Conservation (phyloP, 2,329 filamentous ascomycete genomes). For the Mariannaea sp. region DNA sequence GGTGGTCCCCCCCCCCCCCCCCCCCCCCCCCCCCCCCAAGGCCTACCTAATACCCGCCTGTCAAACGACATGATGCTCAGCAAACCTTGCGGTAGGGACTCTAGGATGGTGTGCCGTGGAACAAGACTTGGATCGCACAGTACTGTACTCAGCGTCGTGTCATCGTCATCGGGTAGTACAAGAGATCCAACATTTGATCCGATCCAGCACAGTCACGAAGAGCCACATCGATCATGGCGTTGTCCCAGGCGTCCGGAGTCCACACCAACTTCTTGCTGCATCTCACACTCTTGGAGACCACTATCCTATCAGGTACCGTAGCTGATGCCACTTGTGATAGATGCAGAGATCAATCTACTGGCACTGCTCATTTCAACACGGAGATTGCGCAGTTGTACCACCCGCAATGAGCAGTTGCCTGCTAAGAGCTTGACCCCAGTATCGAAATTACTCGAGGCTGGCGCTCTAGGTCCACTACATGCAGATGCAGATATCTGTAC, state of each 20-base stretch:
- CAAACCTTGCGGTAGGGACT: background rate
- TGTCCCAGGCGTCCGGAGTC: conserved; percentile 17
- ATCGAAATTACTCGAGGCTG: background rate
- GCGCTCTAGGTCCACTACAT: background rate
- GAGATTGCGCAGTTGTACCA: background rate
- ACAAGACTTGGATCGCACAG: conserved; percentile 9
- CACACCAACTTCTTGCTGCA: conserved; percentile 1
- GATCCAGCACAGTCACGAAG: conserved; percentile 32
- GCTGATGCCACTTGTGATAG: background rate
- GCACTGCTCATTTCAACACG: background rate
- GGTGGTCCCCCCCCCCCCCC: too few species aligned
- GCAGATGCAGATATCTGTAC: background rate
- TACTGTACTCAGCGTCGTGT: background rate
- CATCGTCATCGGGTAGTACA: conserved; percentile 24
- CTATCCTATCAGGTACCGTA: background rate
- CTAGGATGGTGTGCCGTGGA: conserved; percentile 5
- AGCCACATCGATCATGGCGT: conserved; percentile 22
- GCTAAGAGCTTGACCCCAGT: background rate
- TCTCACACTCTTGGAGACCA: background rate
- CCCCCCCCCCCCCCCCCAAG: too few species aligned
- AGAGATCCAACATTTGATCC: conserved; percentile 30
- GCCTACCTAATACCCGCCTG: background rate
- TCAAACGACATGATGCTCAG: background rate
- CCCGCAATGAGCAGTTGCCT: background rate
- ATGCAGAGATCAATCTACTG: background rate